Percentiles rank a stretch among this genome's conserved stretches.
These are phyloP conservation scores for Fusarium virguliforme DNA, from an alignment of 2,329 filamentous ascomycete genomes.

Conservation along the genomic window DNA sequence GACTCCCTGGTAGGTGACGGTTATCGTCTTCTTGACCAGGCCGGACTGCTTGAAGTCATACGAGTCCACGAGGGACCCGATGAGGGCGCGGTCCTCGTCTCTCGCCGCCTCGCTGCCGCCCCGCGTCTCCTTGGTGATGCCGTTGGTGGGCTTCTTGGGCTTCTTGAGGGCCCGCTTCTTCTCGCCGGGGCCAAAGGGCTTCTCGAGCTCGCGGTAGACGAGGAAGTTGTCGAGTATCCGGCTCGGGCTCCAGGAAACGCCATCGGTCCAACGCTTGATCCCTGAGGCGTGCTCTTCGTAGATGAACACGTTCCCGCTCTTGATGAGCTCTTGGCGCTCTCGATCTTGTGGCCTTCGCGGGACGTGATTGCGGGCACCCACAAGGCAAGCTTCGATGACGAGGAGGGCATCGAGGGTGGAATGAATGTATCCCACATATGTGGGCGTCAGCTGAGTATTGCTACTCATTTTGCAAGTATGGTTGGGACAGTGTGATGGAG, in stretches of 20 bases:
- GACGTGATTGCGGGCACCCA: conserved; percentile 80
- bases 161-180: conserved; percentile 89
- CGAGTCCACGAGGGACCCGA: conserved; percentile 90
- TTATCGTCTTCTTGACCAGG: conserved; percentile 94
- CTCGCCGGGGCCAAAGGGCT: conserved; percentile 84
- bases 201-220: conserved; percentile 86
- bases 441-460: conserved; percentile 63
- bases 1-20: conserved; percentile 80
- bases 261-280: conserved; percentile 96
- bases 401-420: conserved; percentile 83
- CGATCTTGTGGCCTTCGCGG: conserved; percentile 89
- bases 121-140: conserved; percentile 56
- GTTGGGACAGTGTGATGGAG: not conserved
- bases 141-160: conserved; percentile 61
- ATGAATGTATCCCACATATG: conserved; percentile 77
- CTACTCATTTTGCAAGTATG: conserved; percentile 56
- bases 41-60: conserved; percentile 89
- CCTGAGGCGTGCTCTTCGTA: conserved; percentile 93
- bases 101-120: conserved; percentile 28
- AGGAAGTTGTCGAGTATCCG: conserved; percentile 89
- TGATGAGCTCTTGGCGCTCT: conserved; percentile 83
- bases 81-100: conserved; percentile 64
- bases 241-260: conserved; percentile 91
- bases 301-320: conserved; percentile 89
- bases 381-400: conserved; percentile 84